Conservation (phyloP, 2,329 filamentous ascomycete genomes). For the Paecilomyces sp. region DNA sequence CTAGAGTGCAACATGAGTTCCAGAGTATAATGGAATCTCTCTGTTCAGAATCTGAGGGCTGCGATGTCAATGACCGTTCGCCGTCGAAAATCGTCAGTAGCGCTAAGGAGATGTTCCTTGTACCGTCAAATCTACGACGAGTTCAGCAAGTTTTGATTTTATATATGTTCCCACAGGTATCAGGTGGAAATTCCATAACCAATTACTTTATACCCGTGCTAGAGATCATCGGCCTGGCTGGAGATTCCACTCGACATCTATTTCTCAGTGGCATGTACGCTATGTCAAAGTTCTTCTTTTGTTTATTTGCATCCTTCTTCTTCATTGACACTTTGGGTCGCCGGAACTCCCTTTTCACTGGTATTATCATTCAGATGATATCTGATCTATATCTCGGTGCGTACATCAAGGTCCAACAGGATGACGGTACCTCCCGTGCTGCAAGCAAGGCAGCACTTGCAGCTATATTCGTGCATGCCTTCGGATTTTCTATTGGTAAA, state of each 20-base stretch:
- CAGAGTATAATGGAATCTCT: constrained; percentile 20
- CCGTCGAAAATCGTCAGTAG: constrained; percentile 13
- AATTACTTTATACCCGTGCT: constrained; percentile 40
- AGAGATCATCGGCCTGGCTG: constrained; percentile 25
- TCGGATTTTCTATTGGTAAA: constrained; percentile 37
- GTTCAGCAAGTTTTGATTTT: constrained; percentile 32
- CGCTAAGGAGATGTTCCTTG: constrained; percentile 30
- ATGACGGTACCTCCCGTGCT: constrained; percentile 12
- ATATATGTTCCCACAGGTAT: constrained; percentile 37
- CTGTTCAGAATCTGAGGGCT: not conserved
- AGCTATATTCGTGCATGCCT: constrained; percentile 39
- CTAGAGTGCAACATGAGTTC: constrained; percentile 19
- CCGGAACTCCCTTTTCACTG: constrained; percentile 30
- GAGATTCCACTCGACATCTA: constrained; percentile 23
- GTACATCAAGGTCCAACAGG: constrained; percentile 30
- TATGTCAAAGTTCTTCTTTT: constrained; percentile 38
- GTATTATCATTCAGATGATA: constrained; percentile 31
- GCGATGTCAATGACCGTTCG: constrained; percentile 1
- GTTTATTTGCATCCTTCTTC: constrained; percentile 37
- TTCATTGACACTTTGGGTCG: constrained; percentile 40
- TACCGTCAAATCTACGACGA: constrained; percentile 32
- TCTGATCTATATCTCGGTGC: constrained; percentile 36
- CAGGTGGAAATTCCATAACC: constrained; percentile 39
- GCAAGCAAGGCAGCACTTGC: constrained; percentile 36
- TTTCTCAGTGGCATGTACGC: constrained; percentile 39